phyloP scores from a whole-genome alignment of 768 basidiomycete genomes.

The Dioszegia aurantiaca region DNA sequence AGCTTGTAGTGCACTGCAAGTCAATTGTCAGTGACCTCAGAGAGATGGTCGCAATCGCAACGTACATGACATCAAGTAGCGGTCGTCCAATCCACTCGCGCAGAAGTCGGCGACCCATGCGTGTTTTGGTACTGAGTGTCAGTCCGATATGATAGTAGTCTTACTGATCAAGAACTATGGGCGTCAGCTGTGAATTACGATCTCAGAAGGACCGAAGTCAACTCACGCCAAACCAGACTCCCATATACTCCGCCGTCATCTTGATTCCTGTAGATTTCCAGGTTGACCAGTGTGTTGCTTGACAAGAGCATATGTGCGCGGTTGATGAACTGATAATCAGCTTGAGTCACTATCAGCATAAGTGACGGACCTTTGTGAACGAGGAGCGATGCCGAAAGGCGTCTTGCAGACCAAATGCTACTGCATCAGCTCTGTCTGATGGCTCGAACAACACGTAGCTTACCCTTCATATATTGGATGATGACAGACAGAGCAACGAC shows the following conservation, averaged over 20 bases:
- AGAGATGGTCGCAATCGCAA: conserved; percentile 6
- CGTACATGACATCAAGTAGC: conserved; percentile 67
- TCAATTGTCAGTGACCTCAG: conserved; percentile 8
- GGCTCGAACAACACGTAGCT: conserved; percentile 31
- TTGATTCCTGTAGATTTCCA: conserved; percentile 90
- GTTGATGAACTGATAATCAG: conserved; percentile 62
- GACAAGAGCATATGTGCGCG: conserved; percentile 81
- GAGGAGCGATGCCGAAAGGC: conserved; percentile 73
- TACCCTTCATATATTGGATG: conserved; percentile 48
- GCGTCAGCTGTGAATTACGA: conserved; percentile 7
- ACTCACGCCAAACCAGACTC: conserved; percentile 66
- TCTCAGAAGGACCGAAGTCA: no score
- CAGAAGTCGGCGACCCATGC: conserved; percentile 80
- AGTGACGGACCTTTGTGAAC: conserved; percentile 57
- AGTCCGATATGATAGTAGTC: no score
- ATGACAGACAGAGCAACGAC: conserved; percentile 41
- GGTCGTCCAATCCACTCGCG: conserved; percentile 84
- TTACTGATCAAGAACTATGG: conserved; percentile 64
- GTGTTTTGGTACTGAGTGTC: conserved; percentile 63
- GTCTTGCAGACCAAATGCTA: conserved; percentile 70
- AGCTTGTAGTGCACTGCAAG: conserved; percentile 64
- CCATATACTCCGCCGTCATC: conserved; percentile 72
- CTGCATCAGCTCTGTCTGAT: conserved; percentile 3
- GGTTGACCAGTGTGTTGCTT: conserved; percentile 78
- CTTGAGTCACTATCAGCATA: neutral